These are phyloP conservation scores for Geotrichum citri-aurantii DNA, from an alignment of 1,139 yeast species.

Conservation along the genomic window DNA sequence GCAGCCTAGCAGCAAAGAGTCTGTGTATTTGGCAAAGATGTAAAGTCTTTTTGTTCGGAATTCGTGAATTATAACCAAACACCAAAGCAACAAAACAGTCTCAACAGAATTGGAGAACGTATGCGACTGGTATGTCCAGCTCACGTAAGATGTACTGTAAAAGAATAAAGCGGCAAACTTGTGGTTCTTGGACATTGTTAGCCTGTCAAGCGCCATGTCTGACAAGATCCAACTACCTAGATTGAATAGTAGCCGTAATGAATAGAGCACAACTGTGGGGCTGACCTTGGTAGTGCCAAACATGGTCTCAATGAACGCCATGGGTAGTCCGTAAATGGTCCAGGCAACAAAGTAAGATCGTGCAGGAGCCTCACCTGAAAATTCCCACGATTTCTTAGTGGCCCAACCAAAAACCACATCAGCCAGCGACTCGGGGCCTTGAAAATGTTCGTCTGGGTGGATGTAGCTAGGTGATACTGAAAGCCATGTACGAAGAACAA, in stretches of 20 bases:
- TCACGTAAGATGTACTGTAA: conserved; percentile 69
- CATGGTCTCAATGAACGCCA: conserved; percentile 34
- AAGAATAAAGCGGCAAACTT: conserved; percentile 59
- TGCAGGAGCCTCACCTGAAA: conserved; percentile 51
- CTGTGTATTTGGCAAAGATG: conserved; percentile 28
- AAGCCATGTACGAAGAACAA: conserved; percentile 49
- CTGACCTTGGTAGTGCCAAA: conserved; percentile 26
- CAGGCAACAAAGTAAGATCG: conserved; percentile 70
- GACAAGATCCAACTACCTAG: conserved; percentile 53
- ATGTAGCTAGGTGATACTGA: conserved; percentile 75
- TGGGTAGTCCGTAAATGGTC: conserved; percentile 59
- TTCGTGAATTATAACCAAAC: conserved; percentile 43
- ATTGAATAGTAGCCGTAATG: conserved; percentile 54
- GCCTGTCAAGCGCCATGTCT: conserved; percentile 43
- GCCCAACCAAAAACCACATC: conserved; percentile 44
- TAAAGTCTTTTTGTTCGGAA: conserved; percentile 27
- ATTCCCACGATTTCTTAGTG: conserved; percentile 82
- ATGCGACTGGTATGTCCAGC: conserved; percentile 77
- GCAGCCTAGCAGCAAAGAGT: conserved; percentile 45
- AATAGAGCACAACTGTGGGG: conserved; percentile 46
- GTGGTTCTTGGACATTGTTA: conserved; percentile 57
- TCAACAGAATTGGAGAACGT: conserved; percentile 86
- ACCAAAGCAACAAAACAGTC: conserved; percentile 57
- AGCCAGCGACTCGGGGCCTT: conserved; percentile 69
- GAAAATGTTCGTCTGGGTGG: conserved; percentile 98